These are phyloP conservation scores for Yarrowia galli DNA, from an alignment of 1,139 yeast species.

Conservation along the genomic window DNA sequence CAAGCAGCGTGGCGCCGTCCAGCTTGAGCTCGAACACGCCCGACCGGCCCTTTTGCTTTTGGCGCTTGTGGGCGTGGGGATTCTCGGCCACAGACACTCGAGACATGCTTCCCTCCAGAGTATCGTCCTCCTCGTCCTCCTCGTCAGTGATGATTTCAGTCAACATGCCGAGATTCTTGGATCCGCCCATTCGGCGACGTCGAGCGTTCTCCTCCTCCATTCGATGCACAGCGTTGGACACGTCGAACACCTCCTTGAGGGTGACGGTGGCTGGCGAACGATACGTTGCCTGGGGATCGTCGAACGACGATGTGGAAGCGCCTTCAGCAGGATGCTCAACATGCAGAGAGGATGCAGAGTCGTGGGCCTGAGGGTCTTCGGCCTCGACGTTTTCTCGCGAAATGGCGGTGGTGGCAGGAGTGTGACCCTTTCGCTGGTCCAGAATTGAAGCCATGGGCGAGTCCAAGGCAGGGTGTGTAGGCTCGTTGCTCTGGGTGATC, in stretches of 20 bases:
- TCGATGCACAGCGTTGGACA: slow-evolving; percentile 92
- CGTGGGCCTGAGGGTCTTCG: slow-evolving; percentile 9
- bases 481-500: slow-evolving; percentile 56
- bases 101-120: slow-evolving; percentile 44
- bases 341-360: slow-evolving; percentile 17
- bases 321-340: slow-evolving; percentile 28
- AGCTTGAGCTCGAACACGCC: slow-evolving; percentile 72
- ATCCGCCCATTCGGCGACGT: slow-evolving; percentile 48
- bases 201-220: slow-evolving; percentile 83
- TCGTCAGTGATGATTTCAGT: slow-evolving; percentile 46
- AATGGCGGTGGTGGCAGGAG: slow-evolving; percentile 26
- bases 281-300: slow-evolving; percentile 43
- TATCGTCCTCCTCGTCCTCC: slow-evolving; percentile 48
- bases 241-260: slow-evolving; percentile 92
- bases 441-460: slow-evolving; percentile 43
- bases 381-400: slow-evolving; percentile 30
- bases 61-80: slow-evolving; percentile 27
- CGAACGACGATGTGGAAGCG: slow-evolving; percentile 30
- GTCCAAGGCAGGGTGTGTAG: slow-evolving; percentile 47
- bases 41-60: slow-evolving; percentile 41
- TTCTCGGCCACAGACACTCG: slow-evolving; percentile 45
- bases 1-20: slow-evolving; percentile 81
- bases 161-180: slow-evolving; percentile 44
- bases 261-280: slow-evolving; percentile 93
- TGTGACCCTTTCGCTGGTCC: slow-evolving; percentile 34